A percentile compares a stretch with the other conserved stretches of the same genome.
Evolutionary conservation across 2,329 filamentous ascomycete genomes (phyloP).

Genomic region (Microdochium trichocladiopsis): DNA sequence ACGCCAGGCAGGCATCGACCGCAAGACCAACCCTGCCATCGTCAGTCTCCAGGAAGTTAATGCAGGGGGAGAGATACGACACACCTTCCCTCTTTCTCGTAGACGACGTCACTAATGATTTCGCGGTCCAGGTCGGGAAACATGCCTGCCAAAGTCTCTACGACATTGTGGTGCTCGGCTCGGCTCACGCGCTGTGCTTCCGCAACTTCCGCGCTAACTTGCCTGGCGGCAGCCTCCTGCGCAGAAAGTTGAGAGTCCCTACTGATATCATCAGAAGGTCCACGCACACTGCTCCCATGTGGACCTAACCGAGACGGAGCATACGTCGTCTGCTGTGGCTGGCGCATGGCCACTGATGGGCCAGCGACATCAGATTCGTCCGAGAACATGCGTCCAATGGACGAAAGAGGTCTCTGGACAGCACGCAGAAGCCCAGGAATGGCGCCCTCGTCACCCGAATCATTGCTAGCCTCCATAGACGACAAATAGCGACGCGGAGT

Average conservation of each 20-base stretch:
- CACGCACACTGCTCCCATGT: constrained; percentile 23
- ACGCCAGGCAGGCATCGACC: constrained; percentile 77
- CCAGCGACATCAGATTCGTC: constrained; percentile 47
- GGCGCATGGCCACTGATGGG: constrained; percentile 27
- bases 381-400: constrained; percentile 91
- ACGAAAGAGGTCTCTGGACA: constrained; percentile 84
- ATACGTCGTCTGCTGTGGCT: constrained; percentile 26
- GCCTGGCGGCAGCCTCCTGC: constrained; percentile 81
- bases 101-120: constrained; percentile 92
- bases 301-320: constrained; percentile 21
- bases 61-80: constrained; percentile 25
- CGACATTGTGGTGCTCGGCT: constrained; percentile 82
- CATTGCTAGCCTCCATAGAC: constrained; percentile 41
- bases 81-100: constrained; percentile 89
- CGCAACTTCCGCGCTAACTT: constrained; percentile 83
- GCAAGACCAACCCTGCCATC: constrained; percentile 64
- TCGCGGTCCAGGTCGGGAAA: constrained; percentile 93
- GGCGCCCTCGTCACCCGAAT: constrained; percentile 61
- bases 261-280: constrained; percentile 24
- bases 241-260: constrained; percentile 48
- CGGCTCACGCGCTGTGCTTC: constrained; percentile 78
- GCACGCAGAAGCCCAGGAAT: constrained; percentile 81
- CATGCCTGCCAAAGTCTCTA: constrained; percentile 93
- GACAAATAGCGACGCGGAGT: constrained; percentile 46
- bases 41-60: constrained; percentile 11